A percentile compares a stretch with the other conserved stretches of the same genome.
phyloP scores from a whole-genome alignment of 768 basidiomycete species.

The Pleurotus giganteus region DNA sequence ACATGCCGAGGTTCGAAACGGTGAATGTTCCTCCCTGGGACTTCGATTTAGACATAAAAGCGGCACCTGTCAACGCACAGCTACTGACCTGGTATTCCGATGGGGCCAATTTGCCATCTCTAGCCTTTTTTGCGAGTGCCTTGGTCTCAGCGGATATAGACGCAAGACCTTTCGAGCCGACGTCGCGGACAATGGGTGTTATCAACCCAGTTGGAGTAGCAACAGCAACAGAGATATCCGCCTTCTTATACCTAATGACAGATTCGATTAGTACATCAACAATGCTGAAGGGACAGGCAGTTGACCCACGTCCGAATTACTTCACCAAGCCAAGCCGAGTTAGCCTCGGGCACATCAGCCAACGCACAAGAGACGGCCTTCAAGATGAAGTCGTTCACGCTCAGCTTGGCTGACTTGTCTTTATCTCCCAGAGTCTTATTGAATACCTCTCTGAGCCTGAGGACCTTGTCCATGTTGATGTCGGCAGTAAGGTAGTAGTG shows the following conservation, averaged over 20 bases:
- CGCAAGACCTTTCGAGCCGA: slow-evolving; percentile 88
- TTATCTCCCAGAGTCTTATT: slow-evolving; percentile 85
- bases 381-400: slow-evolving; percentile 97
- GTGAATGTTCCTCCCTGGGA: slow-evolving; percentile 93
- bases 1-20: slow-evolving; percentile 99
- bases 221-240: slow-evolving; percentile 96
- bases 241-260: slow-evolving; percentile 80
- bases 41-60: not conserved
- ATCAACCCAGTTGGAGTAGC: slow-evolving; percentile 95
- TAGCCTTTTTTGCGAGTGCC: slow-evolving; percentile 89
- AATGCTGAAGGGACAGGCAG: not conserved
- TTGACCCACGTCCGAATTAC: slow-evolving; percentile 86
- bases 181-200: slow-evolving; percentile 96
- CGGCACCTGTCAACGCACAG: not conserved
- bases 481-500: slow-evolving; percentile 97
- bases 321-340: slow-evolving; percentile 97
- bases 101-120: slow-evolving; percentile 94
- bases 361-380: slow-evolving; percentile 92
- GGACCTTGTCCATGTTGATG: slow-evolving; percentile 93
- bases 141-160: slow-evolving; percentile 92
- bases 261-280: slow-evolving; percentile 1
- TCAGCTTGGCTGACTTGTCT: slow-evolving; percentile 90
- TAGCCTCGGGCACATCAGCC: slow-evolving; percentile 94
- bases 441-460: slow-evolving; percentile 94
- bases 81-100: slow-evolving; percentile 91